Base-by-base conservation (phyloP, 495 filamentous ascomycete genomes). In the Trichoderma virens region DNA sequence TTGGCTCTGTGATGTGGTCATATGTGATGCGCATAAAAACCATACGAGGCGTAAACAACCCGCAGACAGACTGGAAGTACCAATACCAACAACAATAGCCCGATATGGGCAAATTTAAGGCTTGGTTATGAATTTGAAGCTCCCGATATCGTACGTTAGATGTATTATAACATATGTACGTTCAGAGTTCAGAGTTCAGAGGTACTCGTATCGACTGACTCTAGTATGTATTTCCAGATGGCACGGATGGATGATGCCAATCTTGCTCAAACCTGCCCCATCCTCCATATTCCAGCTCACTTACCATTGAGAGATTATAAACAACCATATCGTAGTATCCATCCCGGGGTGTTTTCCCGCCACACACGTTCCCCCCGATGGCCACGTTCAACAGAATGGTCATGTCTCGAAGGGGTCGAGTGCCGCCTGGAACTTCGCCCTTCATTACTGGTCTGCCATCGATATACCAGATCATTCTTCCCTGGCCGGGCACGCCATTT, bases 331-430 rank as follows among this genome's bases (percentile, higher is more conserved):
- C 76, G 66, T 78, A 80, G 18, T 54, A 32, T 9, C 78, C 78
- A 65, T 78, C 70, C 25, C 14, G 63, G 5, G 78, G 78, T 7
- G 70, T 61, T 60, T 70, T 71, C 9, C 77, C 77, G 23, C 70
- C 63, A 41, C 74, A 77, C 14, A 80, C 77, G 67, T 76, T 79
- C 14, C 78, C 78, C 2, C 77, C 78, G 72, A 80, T 78, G 5
- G 78, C 78, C 18, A 79, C 67, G 65, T 80, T 80, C 25, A 80
- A 66, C 39, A 78, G 67, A 23, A 80, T 64, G 31, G 65, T 67
- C 65, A 66, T 79, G 59, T 79, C 78, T 65, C 72, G 71, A 54
- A 80, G 72, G 23, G 70, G 69, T 59, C 78, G 70, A 18, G 75
- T 78, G 0, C 76, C 77, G 11, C 56, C 38, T 14, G 78, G 78